phyloP scores from a whole-genome alignment of 306 rosid species.

The Neltuma alba region DNA sequence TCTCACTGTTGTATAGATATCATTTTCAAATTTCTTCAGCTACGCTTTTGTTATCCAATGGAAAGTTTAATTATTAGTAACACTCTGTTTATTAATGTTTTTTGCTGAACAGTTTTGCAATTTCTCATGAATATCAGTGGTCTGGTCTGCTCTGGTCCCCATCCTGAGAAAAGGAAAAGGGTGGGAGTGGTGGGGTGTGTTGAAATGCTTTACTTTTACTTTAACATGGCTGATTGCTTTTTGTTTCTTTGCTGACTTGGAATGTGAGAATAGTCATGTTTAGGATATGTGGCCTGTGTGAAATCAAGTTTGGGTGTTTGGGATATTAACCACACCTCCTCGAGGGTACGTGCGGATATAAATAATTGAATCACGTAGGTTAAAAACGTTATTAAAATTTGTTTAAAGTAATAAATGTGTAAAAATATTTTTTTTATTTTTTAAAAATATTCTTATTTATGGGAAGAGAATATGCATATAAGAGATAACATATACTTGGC shows the following conservation, averaged over 20 bases:
- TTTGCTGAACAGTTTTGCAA: conserved; percentile 8
- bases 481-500: too few species aligned
- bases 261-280: neutral
- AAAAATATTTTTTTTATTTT: too few species aligned
- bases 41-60: conserved; percentile 7
- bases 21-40: conserved; percentile 29
- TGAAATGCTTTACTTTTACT: neutral
- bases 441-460: too few species aligned
- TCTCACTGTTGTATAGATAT: conserved; percentile 16
- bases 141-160: neutral
- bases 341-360: too few species aligned
- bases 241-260: neutral
- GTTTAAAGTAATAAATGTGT: too few species aligned
- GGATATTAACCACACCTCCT: too few species aligned
- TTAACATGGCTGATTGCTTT: conserved; percentile 1
- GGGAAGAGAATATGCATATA: too few species aligned
- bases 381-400: too few species aligned
- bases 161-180: neutral
- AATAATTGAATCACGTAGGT: too few species aligned
- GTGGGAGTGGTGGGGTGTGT: neutral
- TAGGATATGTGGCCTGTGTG: too few species aligned
- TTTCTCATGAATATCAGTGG: neutral
- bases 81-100: neutral
- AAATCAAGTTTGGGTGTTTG: too few species aligned
- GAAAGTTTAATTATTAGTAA: conserved; percentile 1